phyloP scores from a whole-genome alignment of 805 yeast species.

The Yamadazyma phyllophila region DNA sequence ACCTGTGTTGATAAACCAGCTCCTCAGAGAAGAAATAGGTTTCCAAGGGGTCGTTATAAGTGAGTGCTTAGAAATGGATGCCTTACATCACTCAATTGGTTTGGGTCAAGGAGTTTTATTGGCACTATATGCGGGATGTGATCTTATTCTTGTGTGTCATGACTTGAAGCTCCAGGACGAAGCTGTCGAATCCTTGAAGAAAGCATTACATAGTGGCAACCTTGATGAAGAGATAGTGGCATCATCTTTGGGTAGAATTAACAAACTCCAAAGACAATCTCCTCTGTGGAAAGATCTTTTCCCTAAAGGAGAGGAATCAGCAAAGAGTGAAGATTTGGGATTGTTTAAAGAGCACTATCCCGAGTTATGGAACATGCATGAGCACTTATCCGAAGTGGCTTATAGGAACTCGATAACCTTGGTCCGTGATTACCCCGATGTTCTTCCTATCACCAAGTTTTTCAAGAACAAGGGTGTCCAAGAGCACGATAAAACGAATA shows the following conservation, averaged over 20 bases:
- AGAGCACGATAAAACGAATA: slow-evolving; percentile 18
- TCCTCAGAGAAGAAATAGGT: slow-evolving; percentile 49
- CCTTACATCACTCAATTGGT: slow-evolving; percentile 60
- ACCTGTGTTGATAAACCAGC: slow-evolving; percentile 49
- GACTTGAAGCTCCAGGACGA: slow-evolving; percentile 53
- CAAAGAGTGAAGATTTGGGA: slow-evolving; percentile 18
- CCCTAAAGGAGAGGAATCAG: slow-evolving; percentile 29
- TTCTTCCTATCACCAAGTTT: slow-evolving; percentile 47
- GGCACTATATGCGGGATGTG: slow-evolving; percentile 65
- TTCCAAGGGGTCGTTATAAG: slow-evolving; percentile 57
- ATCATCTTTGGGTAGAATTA: slow-evolving; percentile 43
- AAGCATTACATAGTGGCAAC: slow-evolving; percentile 39
- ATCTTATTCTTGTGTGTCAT: slow-evolving; percentile 60
- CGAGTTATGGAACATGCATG: slow-evolving; percentile 42
- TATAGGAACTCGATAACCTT: slow-evolving; percentile 53
- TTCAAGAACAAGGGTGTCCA: slow-evolving; percentile 30
- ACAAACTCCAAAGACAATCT: slow-evolving; percentile 38
- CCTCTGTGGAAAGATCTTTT: slow-evolving; percentile 48
- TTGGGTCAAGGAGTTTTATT: slow-evolving; percentile 64
- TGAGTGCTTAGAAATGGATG: slow-evolving; percentile 64
- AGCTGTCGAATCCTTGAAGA: slow-evolving; percentile 45
- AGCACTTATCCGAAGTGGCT: slow-evolving; percentile 41
- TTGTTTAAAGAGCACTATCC: slow-evolving; percentile 28
- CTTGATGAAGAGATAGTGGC: slow-evolving; percentile 42
- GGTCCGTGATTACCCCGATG: slow-evolving; percentile 51